Conservation (phyloP, 1,139 yeast species). For the Kluyveromyces sp. region DNA sequence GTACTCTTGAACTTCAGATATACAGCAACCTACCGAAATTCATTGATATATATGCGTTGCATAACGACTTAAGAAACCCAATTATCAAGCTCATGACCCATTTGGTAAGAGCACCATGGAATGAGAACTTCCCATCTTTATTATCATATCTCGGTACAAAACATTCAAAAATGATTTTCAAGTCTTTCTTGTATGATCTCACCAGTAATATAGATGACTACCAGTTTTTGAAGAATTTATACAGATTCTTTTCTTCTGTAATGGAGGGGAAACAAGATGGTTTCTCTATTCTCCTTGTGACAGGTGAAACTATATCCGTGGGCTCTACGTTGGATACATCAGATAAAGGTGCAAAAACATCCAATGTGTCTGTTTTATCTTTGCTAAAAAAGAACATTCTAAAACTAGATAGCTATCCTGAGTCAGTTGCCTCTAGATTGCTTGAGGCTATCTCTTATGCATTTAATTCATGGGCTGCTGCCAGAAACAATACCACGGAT, state of each 20-base stretch:
- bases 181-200: constrained; percentile 53
- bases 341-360: constrained; percentile 1
- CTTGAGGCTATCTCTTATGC: constrained; percentile 61
- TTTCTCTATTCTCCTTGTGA: constrained; percentile 63
- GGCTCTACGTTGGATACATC: constrained; percentile 6
- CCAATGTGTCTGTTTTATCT: constrained; percentile 38
- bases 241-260: constrained; percentile 68
- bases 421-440: constrained; percentile 45
- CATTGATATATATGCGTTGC: constrained; percentile 50
- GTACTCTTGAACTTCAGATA: constrained; percentile 56
- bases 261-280: constrained; percentile 83
- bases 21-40: constrained; percentile 51
- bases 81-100: constrained; percentile 54
- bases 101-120: constrained; percentile 57
- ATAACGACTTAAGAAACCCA: constrained; percentile 41
- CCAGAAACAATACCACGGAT: constrained; percentile 45
- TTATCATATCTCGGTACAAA: constrained; percentile 70
- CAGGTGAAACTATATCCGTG: constrained; percentile 49
- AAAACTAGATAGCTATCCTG: constrained; percentile 47
- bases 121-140: constrained; percentile 59
- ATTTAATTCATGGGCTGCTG: constrained; percentile 62
- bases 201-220: constrained; percentile 52
- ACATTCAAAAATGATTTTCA: constrained; percentile 52
- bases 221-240: constrained; percentile 48
- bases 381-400: constrained; percentile 54